Percentiles rank a stretch among this genome's conserved stretches.
Conservation (phyloP, 2,329 filamentous ascomycete species). For the Aspergillus flavus region DNA sequence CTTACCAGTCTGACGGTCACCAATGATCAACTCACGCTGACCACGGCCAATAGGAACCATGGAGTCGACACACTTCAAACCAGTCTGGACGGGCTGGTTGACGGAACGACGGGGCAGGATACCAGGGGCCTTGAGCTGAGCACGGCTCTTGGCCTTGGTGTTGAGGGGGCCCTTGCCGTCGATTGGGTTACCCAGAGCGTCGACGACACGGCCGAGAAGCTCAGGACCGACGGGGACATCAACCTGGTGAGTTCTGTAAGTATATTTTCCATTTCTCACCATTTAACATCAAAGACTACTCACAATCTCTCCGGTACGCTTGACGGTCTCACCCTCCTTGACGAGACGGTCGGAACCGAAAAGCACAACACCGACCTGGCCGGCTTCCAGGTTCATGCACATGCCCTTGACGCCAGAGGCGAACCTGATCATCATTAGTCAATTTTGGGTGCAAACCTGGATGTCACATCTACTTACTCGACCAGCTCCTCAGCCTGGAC, state of each 20-base stretch:
- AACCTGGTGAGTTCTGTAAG: slow-evolving; percentile 61
- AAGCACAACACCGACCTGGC: slow-evolving; percentile 99
- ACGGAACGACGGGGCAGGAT: slow-evolving; percentile 97
- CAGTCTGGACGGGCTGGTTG: slow-evolving; percentile 98
- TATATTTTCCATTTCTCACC: neutral
- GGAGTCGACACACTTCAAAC: slow-evolving; percentile 98
- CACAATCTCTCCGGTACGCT: slow-evolving; percentile 99
- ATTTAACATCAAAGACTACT: slow-evolving; percentile 45
- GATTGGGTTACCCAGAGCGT: slow-evolving; percentile 98
- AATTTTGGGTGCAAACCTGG: slow-evolving; percentile 21
- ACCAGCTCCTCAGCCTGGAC: slow-evolving; percentile 99
- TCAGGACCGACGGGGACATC: slow-evolving; percentile 92
- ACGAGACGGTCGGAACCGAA: slow-evolving; percentile 99
- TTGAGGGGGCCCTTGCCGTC: slow-evolving; percentile 98
- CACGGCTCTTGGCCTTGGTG: slow-evolving; percentile 88
- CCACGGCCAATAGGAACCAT: slow-evolving; percentile 99
- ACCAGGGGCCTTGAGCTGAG: slow-evolving; percentile 97
- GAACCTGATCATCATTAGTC: slow-evolving; percentile 66
- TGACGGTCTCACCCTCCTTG: slow-evolving; percentile 99
- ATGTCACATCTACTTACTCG: slow-evolving; percentile 70
- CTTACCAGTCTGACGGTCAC: slow-evolving; percentile 99
- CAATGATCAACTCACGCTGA: slow-evolving; percentile 99
- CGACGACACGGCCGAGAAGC: slow-evolving; percentile 96
- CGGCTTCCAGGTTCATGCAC: slow-evolving; percentile 99
- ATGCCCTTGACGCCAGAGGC: slow-evolving; percentile 99